These are phyloP conservation scores for Hirschfeldia incana DNA, from an alignment of 345 rosid species.

Conservation along the genomic window DNA sequence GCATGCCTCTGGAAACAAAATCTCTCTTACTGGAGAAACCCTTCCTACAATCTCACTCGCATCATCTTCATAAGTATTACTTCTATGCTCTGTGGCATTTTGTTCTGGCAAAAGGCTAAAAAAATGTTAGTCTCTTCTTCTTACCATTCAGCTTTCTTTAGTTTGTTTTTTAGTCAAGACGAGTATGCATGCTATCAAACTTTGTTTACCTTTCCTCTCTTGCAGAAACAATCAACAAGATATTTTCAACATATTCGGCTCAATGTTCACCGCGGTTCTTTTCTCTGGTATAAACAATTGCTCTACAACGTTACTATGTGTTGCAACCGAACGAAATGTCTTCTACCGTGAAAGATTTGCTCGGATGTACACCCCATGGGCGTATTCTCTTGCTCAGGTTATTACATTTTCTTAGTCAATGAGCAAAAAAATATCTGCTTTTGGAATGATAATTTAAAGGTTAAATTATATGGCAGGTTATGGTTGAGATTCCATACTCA, in stretches of 20 bases:
- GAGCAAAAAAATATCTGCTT: too few relatives aligned
- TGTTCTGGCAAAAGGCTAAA: slow-evolving; percentile 55
- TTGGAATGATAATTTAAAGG: too few relatives aligned
- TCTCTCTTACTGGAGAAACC: slow-evolving; percentile 66
- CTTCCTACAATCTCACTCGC: slow-evolving; percentile 53
- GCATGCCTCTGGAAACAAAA: slow-evolving; percentile 65
- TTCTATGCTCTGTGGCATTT: slow-evolving; percentile 50
- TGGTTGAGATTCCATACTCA: slow-evolving; percentile 53
- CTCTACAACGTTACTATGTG: slow-evolving; percentile 33
- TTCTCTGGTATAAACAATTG: slow-evolving; percentile 43
- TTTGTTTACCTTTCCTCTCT: not conserved
- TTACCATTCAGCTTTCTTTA: not conserved
- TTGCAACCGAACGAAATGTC: slow-evolving; percentile 41
- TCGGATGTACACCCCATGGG: slow-evolving; percentile 50
- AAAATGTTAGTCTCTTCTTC: slow-evolving; percentile 43
- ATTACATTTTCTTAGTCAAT: not conserved
- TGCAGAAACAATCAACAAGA: slow-evolving; percentile 43
- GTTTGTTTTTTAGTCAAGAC: not conserved
- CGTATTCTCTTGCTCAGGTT: slow-evolving; percentile 54
- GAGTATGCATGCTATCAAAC: not conserved
- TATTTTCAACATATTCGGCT: slow-evolving; percentile 40
- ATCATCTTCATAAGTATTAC: slow-evolving; percentile 28
- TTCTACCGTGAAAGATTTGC: slow-evolving; percentile 45
- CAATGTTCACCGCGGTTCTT: slow-evolving; percentile 34
- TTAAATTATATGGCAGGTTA: slow-evolving; percentile 38